phyloP scores from a whole-genome alignment of 495 filamentous ascomycete species.

The Hypoxylon fragiforme region DNA sequence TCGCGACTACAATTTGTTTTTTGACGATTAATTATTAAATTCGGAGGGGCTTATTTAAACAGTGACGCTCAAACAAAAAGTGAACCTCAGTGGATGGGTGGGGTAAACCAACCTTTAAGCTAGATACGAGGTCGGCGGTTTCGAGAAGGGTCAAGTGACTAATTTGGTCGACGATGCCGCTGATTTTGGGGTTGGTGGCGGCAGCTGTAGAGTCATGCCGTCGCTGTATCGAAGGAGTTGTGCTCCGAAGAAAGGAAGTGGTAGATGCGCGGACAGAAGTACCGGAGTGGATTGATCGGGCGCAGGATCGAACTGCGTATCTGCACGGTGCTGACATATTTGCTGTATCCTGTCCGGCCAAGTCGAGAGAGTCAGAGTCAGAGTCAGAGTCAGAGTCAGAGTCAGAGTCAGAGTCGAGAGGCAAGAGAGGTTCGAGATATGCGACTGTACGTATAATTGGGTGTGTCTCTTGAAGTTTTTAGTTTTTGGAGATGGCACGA shows the following conservation, averaged over 20 bases:
- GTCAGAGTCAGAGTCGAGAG: no score
- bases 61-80: no score
- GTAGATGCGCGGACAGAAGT: conserved; percentile 43
- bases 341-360: conserved; percentile 18
- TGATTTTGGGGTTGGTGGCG: conserved; percentile 81
- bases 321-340: conserved; percentile 63
- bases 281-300: conserved; percentile 55
- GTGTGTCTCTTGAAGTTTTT: conserved; percentile 31
- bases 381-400: no score
- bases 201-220: conserved; percentile 76
- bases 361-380: no score
- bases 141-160: conserved; percentile 96
- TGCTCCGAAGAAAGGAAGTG: conserved; percentile 43
- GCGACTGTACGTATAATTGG: no score
- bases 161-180: conserved; percentile 94
- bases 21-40: no score
- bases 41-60: no score
- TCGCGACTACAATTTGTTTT: conserved; percentile 64
- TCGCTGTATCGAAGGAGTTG: conserved; percentile 46
- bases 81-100: not conserved
- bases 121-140: conserved; percentile 91
- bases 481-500: conserved; percentile 36
- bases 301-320: conserved; percentile 62
- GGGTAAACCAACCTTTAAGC: conserved; percentile 68
- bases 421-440: no score